Conservation (phyloP, 202 grass and related monocot genomes). For the Bolboschoenoplectus hybrid region DNA sequence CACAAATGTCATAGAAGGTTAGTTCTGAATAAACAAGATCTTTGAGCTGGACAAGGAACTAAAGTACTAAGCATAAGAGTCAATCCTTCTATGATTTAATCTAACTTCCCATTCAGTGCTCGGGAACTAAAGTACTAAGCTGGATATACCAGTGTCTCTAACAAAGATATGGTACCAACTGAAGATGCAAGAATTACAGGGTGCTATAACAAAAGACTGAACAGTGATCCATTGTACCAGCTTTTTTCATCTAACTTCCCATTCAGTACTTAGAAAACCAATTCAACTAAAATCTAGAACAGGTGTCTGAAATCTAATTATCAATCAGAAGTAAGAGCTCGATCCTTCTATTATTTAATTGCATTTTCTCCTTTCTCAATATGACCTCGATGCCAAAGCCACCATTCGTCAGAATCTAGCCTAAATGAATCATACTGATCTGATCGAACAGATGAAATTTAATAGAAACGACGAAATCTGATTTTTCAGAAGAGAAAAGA, state of each 20-base stretch:
- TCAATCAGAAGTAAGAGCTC: not conserved
- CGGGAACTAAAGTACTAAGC: not conserved
- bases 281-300: constrained; percentile 29
- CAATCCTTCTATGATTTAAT: too few species aligned
- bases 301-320: constrained; percentile 40
- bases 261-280: not conserved
- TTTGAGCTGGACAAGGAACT: not conserved
- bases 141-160: not conserved
- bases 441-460: not conserved
- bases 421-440: constrained; percentile 12
- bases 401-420: not conserved
- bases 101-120: too few species aligned
- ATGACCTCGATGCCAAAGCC: not conserved
- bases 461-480: not conserved
- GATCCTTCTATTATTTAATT: not conserved
- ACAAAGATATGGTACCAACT: not conserved
- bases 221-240: not conserved
- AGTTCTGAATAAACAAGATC: not conserved
- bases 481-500: not conserved
- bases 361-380: not conserved
- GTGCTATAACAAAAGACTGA: not conserved
- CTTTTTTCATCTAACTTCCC: not conserved
- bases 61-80: not conserved
- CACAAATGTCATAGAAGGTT: not conserved
- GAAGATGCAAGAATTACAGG: not conserved